A percentile compares a stretch with the other conserved stretches of the same genome.
Conservation (phyloP, 495 filamentous ascomycete genomes). For the Lichenothelia convexa region DNA sequence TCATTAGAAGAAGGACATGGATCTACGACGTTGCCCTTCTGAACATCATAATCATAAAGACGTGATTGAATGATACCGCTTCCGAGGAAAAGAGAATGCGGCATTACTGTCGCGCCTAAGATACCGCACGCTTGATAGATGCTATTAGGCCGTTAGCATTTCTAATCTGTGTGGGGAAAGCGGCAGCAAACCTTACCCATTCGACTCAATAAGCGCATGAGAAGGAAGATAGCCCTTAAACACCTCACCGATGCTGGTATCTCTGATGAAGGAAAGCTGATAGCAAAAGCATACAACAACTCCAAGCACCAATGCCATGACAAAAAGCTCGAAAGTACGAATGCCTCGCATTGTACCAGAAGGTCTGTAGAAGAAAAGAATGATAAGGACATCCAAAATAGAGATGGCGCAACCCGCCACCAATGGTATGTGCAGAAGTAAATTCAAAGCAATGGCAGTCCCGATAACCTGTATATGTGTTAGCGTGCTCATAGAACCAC, state of each 20-base stretch:
- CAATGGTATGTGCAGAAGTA: slow-evolving; percentile 63
- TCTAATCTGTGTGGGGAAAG: neutral
- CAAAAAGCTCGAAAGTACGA: slow-evolving; percentile 63
- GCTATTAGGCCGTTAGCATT: slow-evolving; percentile 21
- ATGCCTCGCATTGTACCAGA: slow-evolving; percentile 54
- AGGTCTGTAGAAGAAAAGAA: slow-evolving; percentile 72
- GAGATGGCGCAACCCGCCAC: slow-evolving; percentile 78
- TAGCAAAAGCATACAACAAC: slow-evolving; percentile 87
- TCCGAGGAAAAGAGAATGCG: slow-evolving; percentile 78
- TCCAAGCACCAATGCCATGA: slow-evolving; percentile 59
- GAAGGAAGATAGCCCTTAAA: slow-evolving; percentile 75
- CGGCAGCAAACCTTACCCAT: slow-evolving; percentile 29
- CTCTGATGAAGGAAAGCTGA: slow-evolving; percentile 59
- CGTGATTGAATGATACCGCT: slow-evolving; percentile 73
- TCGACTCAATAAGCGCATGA: slow-evolving; percentile 45
- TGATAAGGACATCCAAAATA: slow-evolving; percentile 66
- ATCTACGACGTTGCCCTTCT: slow-evolving; percentile 2
- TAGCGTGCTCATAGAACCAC: no score
- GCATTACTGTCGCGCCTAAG: slow-evolving; percentile 87
- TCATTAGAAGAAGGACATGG: neutral
- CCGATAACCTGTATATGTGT: no score
- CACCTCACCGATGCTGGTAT: slow-evolving; percentile 53
- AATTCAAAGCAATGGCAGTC: slow-evolving; percentile 75
- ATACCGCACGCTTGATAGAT: slow-evolving; percentile 86
- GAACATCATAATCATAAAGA: slow-evolving; percentile 54